Evolutionary conservation across 192 early-diverging fungal species (phyloP), one percentile per base, ranked within the genome.

Genomic region (Backusella westeae): DNA sequence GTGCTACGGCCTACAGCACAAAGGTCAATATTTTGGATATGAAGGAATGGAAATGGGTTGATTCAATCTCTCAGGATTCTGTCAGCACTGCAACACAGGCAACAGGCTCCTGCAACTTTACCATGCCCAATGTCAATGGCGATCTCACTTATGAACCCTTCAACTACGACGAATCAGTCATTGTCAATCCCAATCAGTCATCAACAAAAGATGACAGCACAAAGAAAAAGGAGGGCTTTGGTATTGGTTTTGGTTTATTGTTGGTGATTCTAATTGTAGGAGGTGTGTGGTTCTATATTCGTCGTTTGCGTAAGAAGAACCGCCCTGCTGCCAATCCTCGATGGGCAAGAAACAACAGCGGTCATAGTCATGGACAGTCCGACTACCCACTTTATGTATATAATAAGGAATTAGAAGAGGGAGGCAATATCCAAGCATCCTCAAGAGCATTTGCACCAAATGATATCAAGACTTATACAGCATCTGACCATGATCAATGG

Each of bases 401-500:
- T 63, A 44, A 72, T 17, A 63, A 70, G 10, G 49, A 76, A 21
- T 56, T 72, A 29, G 77, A 76, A 21, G 59, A 67, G 23, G 65
- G 67, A n/a, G 39, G 71, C 2, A 69, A 42, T 21, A 1, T 34
- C 8, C 36, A 32, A 5, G 34, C 59, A 0, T 34, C 34, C 1
- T 15, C 52, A 15, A 69, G 29, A 8, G 53, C 56, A 41, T 71
- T 71, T 49, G 70, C 70, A 7, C 39, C 70, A 17, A 71, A 71
- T 23, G 68, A 65, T 29, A 36, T 76, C n/a, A 76, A 73, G 9
- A 81, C 80, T 10, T 81, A 81, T 26, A 65, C 80, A 21, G 72
- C 80, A 41, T 73, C 80, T 0, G 80, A 81, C 9, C 71, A 80
- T 41, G 80, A 77, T 53, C 53, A 76, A 34, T 75, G 72, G 67